A percentile compares a stretch with the other conserved stretches of the same genome.
Evolutionary conservation across 495 filamentous ascomycete species (phyloP).

Genomic region (Neurospora sp.): DNA sequence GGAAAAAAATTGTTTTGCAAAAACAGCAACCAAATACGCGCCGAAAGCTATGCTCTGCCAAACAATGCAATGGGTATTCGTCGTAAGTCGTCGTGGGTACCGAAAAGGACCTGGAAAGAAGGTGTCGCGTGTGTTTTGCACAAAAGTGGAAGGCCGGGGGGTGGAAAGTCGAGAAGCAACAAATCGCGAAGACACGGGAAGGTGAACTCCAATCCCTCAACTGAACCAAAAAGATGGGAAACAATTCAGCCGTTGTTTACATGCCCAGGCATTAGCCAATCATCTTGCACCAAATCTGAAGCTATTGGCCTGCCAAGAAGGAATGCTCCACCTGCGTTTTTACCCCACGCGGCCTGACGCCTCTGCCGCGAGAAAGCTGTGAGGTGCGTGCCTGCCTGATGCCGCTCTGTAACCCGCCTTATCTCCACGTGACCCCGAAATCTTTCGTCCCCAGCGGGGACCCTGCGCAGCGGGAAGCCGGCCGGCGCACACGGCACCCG

Average conservation of each 20-base stretch:
- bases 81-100: neutral
- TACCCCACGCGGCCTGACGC: neutral
- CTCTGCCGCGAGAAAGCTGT: neutral
- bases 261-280: neutral
- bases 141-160: neutral
- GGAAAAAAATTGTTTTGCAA: neutral
- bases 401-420: neutral
- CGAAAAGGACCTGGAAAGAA: neutral
- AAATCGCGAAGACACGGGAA: neutral
- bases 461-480: neutral
- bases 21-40: neutral
- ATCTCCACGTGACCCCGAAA: constrained; percentile 24
- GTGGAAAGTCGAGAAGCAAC: neutral
- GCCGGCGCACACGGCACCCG: neutral
- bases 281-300: neutral
- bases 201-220: neutral
- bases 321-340: neutral
- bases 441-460: constrained; percentile 1
- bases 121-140: neutral
- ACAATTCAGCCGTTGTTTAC: neutral
- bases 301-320: neutral
- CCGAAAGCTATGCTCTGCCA: neutral
- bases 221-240: neutral
- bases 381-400: neutral
- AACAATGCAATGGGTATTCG: neutral